Conservation (phyloP, 2,329 filamentous ascomycete species). For the Cylindrodendrum hubeiense region DNA sequence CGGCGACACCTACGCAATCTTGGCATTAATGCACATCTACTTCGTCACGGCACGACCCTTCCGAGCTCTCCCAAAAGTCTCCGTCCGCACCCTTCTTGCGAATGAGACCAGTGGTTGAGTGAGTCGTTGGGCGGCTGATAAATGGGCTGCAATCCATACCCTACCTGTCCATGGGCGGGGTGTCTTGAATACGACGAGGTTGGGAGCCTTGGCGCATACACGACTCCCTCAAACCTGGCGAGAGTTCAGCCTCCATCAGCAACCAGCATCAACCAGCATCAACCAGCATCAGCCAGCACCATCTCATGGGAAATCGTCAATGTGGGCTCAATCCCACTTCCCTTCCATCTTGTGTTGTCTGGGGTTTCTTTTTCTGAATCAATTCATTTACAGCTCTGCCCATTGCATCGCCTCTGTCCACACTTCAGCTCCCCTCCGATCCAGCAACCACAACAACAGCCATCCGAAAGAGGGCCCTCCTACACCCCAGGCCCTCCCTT, state of each 20-base stretch:
- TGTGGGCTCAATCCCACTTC: slow-evolving; percentile 37
- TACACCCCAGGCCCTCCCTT: slow-evolving; percentile 26
- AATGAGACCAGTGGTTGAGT: not conserved
- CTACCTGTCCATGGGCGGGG: not conserved
- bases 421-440: slow-evolving; percentile 42
- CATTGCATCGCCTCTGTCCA: slow-evolving; percentile 46
- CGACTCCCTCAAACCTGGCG: slow-evolving; percentile 20
- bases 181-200: not conserved
- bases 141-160: no score
- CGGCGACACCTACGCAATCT: not conserved
- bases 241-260: not conserved
- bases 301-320: slow-evolving; percentile 28
- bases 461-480: slow-evolving; percentile 29
- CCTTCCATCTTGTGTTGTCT: slow-evolving; percentile 38
- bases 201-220: not conserved
- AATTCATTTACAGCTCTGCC: slow-evolving; percentile 49
- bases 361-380: slow-evolving; percentile 43
- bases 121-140: not conserved
- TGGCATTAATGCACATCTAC: not conserved
- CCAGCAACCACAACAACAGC: slow-evolving; percentile 42
- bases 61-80: not conserved
- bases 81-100: not conserved
- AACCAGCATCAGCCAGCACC: slow-evolving; percentile 21
- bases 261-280: slow-evolving; percentile 20
- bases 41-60: not conserved